Percentiles rank a stretch among this genome's conserved stretches.
These are phyloP conservation scores for Termitomyces sp. DNA, from an alignment of 768 basidiomycete species.

Conservation along the genomic window DNA sequence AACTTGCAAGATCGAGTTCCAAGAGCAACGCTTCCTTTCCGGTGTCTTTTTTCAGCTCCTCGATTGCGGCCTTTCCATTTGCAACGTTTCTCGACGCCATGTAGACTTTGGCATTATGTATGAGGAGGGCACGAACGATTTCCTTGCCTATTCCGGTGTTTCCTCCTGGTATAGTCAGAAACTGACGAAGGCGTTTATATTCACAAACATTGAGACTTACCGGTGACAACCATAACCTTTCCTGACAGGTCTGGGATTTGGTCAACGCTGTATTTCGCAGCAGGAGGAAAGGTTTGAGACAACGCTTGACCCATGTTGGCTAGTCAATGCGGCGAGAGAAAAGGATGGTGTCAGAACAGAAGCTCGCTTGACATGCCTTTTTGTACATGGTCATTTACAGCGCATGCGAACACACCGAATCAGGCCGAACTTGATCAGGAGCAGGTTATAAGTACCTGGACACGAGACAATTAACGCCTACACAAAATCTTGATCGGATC, in stretches of 20 bases:
- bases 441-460: no score
- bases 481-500: no score
- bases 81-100: slow-evolving; percentile 29
- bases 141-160: slow-evolving; percentile 37
- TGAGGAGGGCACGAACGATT: slow-evolving; percentile 27
- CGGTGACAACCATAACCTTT: slow-evolving; percentile 31
- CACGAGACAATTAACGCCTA: no score
- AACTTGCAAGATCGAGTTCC: slow-evolving; percentile 33
- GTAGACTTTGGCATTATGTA: slow-evolving; percentile 37
- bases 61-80: slow-evolving; percentile 31
- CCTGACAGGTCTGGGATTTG: slow-evolving; percentile 33
- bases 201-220: slow-evolving; percentile 1
- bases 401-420: neutral
- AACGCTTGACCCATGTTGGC: slow-evolving; percentile 1
- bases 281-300: slow-evolving; percentile 19
- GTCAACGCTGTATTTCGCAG: slow-evolving; percentile 15
- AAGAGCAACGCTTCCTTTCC: slow-evolving; percentile 33
- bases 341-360: neutral
- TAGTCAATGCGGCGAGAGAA: neutral
- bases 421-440: neutral
- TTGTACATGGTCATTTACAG: no score
- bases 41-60: slow-evolving; percentile 29
- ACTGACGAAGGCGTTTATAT: neutral
- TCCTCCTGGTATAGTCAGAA: slow-evolving; percentile 21
- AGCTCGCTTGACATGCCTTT: neutral